phyloP scores from a whole-genome alignment of 495 filamentous ascomycete genomes.

The Aspergillus sparsus region DNA sequence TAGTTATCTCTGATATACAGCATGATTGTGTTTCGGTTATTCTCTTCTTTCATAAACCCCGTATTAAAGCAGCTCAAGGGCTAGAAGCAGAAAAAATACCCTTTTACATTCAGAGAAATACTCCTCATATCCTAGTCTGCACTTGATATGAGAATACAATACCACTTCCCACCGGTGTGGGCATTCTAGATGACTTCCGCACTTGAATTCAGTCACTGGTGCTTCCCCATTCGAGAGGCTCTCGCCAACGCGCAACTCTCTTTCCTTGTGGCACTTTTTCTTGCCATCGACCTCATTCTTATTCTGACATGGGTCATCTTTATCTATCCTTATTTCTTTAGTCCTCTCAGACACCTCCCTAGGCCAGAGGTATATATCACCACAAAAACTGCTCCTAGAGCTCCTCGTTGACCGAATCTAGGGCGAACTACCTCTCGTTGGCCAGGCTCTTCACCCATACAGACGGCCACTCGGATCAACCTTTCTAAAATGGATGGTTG shows the following conservation, averaged over 20 bases:
- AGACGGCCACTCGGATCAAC: neutral
- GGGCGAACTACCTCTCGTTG: conserved; percentile 1
- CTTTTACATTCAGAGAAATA: neutral
- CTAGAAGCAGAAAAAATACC: neutral
- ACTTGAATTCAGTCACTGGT: neutral
- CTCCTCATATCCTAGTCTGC: neutral
- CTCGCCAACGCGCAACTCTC: neutral
- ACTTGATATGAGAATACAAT: neutral
- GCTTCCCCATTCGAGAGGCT: neutral
- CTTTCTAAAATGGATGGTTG: neutral
- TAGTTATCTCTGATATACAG: too few species aligned
- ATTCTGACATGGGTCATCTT: neutral
- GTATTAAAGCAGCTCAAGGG: too few species aligned
- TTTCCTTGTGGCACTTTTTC: neutral
- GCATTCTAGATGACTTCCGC: neutral
- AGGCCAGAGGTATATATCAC: neutral
- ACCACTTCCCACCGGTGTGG: neutral
- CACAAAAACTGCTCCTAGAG: too few species aligned
- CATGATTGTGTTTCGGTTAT: too few species aligned
- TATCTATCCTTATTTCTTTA: neutral
- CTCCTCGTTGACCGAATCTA: neutral
- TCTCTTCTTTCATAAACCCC: too few species aligned
- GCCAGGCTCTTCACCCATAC: neutral
- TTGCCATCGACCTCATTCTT: neutral
- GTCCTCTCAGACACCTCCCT: conserved; percentile 2